Evolutionary conservation across 345 rosid genomes (phyloP), one percentile per base, ranked within the genome.

Genomic region (Eucalyptus fibrosa): DNA sequence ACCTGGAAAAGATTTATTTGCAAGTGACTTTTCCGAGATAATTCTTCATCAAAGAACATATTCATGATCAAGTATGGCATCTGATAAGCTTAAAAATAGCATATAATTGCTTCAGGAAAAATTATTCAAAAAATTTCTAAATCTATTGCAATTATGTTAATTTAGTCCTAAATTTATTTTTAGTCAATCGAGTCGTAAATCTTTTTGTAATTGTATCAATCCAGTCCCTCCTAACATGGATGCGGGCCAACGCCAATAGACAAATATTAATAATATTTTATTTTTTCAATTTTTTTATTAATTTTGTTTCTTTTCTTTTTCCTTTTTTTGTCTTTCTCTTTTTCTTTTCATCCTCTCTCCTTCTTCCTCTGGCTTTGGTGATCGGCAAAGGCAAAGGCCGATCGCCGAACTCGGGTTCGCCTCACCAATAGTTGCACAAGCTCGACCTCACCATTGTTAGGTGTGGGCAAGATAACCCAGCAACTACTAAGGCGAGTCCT

Each of bases 221-320:
- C 55, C 1, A 6, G 3, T 50, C 8, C 53, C 0, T 16, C 8
- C 1, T 16, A 0, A 50, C 7, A 0, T 50, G 19, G 7, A 6
- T 16, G 19, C 0, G 0, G 8, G 1, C 53, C 1, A 0, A 1
- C 1, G 0, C 8, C 2, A 0, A 0, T 50, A 50, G 8, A 50
- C 4, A 50, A 50, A 0, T 50, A 0, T 50, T 50, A 50, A 50
- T 50, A 6, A 50, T 50, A 50, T 50, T 50, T 6, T 2, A 50
- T 50, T 26, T 59, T 50, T 49, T 6, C 0, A 0, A 50, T 15
- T 50, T 50, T 50, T 50, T 50, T 50, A 16, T 15, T 50, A 50
- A 15, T 50, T 16, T 50, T 50, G 6, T 2, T 2, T 50, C 53
- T 15, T 50, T 50, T 50, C 51, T 50, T 50, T 50, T 50, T 14